phyloP scores from a whole-genome alignment of 2,329 filamentous ascomycete species.

The Fusarium sp. region DNA sequence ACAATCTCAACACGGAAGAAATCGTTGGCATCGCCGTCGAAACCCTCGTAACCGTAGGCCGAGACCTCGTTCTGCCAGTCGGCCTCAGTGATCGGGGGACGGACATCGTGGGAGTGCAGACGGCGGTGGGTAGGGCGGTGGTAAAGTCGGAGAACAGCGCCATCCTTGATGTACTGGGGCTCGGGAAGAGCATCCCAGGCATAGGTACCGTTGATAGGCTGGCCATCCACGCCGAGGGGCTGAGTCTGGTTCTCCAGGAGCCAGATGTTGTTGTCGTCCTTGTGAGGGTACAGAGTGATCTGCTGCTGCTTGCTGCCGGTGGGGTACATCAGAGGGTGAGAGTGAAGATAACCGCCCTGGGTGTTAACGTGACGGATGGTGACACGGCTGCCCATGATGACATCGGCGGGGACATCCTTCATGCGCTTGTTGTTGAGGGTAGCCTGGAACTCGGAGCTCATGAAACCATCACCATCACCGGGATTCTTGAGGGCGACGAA shows the following conservation, averaged over 20 bases:
- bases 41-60: constrained; percentile 96
- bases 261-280: constrained; percentile 98
- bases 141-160: constrained; percentile 83
- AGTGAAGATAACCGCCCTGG: constrained; percentile 97
- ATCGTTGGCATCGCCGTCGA: constrained; percentile 96
- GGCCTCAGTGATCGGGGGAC: constrained; percentile 84
- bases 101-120: constrained; percentile 95
- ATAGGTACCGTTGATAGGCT: constrained; percentile 80
- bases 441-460: constrained; percentile 99
- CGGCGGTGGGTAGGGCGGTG: constrained; percentile 86
- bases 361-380: constrained; percentile 94
- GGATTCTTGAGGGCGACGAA: constrained; percentile 94
- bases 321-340: constrained; percentile 97
- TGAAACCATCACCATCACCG: constrained; percentile 97
- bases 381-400: constrained; percentile 88
- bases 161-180: constrained; percentile 78
- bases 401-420: constrained; percentile 93
- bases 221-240: constrained; percentile 79
- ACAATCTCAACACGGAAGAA: constrained; percentile 95
- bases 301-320: constrained; percentile 98
- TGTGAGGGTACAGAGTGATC: constrained; percentile 97
- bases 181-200: constrained; percentile 84
- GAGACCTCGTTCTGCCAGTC: constrained; percentile 98
- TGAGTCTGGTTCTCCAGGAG: constrained; percentile 96
- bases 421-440: constrained; percentile 97